These are phyloP conservation scores for Suillus subaureus DNA, from an alignment of 768 basidiomycete genomes.

Conservation along the genomic window DNA sequence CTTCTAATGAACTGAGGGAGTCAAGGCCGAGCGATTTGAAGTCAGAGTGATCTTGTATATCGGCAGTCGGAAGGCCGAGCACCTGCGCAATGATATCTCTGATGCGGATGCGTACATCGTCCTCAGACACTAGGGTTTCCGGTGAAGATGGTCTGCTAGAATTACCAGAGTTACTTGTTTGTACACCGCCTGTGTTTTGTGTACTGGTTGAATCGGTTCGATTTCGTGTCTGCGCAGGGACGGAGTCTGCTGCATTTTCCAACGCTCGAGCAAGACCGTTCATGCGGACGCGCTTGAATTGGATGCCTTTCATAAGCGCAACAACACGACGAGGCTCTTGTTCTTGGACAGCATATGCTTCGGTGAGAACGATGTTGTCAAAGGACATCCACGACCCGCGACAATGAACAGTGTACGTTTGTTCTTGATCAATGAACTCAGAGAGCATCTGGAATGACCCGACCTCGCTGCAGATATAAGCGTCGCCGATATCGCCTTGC, in stretches of 20 bases:
- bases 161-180: conserved; percentile 11
- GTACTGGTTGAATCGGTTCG: conserved; percentile 33
- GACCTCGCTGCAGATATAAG: conserved; percentile 64
- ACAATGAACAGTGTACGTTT: conserved; percentile 55
- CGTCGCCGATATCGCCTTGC: conserved; percentile 50
- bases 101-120: conserved; percentile 25
- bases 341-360: conserved; percentile 51
- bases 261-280: conserved; percentile 50
- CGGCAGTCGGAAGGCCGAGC: conserved; percentile 32
- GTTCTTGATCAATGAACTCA: conserved; percentile 40
- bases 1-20: conserved; percentile 67
- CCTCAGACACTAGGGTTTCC: conserved; percentile 42
- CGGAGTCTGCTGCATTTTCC: conserved; percentile 32
- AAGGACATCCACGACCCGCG: conserved; percentile 45
- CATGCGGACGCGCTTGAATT: conserved; percentile 59
- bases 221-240: conserved; percentile 11
- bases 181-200: conserved; percentile 15
- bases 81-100: conserved; percentile 47
- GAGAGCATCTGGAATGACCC: conserved; percentile 50
- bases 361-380: conserved; percentile 48
- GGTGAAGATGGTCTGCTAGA: conserved; percentile 36
- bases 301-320: conserved; percentile 57
- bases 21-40: conserved; percentile 64
- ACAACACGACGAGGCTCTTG: conserved; percentile 44
- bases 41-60: conserved; percentile 46